Base-by-base conservation (phyloP, 1,139 yeast genomes). In the Lodderomyces elongisporus region DNA sequence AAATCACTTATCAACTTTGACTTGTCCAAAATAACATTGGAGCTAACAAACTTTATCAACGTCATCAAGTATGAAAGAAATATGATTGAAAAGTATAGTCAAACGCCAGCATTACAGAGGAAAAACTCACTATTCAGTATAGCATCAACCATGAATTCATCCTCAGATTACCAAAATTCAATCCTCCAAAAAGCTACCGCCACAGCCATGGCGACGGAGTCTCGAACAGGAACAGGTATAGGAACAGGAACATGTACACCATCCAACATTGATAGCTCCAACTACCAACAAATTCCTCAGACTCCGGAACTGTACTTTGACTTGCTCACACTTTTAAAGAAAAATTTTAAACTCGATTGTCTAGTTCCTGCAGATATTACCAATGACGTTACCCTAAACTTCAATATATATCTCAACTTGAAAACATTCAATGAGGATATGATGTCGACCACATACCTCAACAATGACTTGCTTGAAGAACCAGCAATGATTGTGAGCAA, bases 1-100 rank as follows among this genome's bases (percentile, higher is more conserved):
- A 60, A 48, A 23, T 79, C 93, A 0, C 84, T 87, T 48, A 69
- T 78, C 25, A 72, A 75, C 43, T 62, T 79, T 18, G 85, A 82
- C 51, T 62, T 87, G 33, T 73, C 83, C 17, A 73, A 77, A 9
- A 67, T 80, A 33, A 77, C 89, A 21, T 50, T 74, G 22, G 85
- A 80, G 45, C 61, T 84, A 32, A 74, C 89, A 2, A 52, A 53
- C 18, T 47, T 62, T 10, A 51, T 51, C 22, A 49, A 46, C 32
- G 24, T 46, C 13, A 44, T 54, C 14, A 51, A 51, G 31, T 45
- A 45, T 29, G 58, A 52, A 34, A 38, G 41, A 18, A 30, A 22
- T 30, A 14, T 27, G 10, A 14, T 30, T 5, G 28, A 24, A 17
- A 20, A 14, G 14, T 21, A 20, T 17, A 16, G 15, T 10, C 6